Base-by-base conservation (phyloP, 331 rosid species). In the Malus hybrid region DNA sequence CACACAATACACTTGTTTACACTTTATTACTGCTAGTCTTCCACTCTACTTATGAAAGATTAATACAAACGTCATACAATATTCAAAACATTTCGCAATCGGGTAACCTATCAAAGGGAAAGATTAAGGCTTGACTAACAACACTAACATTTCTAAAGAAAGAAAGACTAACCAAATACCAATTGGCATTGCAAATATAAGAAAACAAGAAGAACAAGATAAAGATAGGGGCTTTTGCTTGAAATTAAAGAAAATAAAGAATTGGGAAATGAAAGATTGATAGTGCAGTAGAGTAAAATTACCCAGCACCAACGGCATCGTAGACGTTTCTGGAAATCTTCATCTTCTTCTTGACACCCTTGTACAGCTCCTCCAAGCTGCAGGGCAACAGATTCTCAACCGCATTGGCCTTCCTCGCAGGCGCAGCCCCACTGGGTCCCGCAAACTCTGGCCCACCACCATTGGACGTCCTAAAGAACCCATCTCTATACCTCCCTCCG, bases 331-430 rank as follows among this genome's bases (percentile, higher is more conserved):
- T 87, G 3, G 93, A 89, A 76, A 93, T 90, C 87, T 80, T 88
- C 96, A 93, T 86, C 87, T 91, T 93, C 87, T 88, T 93, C 81
- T 80, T 86, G 15, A 78, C 87, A 7, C 97, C 98, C 65, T 73
- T 86, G 24, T 75, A 93, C 4, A 93, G 90, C 67, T 93, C 97
- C 85, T 93, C 97, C 90, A 93, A 88, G 80, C 90, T 80, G 22
- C 97, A 91, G 4, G 86, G 85, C 77, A 93, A 79, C 24, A 7
- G 2, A 59, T 64, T 89, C 90, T 91, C 97, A 5, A 93, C 80
- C 2, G 98, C 77, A 22, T 81, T 52, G 1, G 88, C 98, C 80
- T 87, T 93, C 84, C 86, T 81, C 11, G 6, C 36, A 7, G 66
- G 61, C 6, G 85, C 79, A 28, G 72, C 64, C 15, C 85, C 84